Evolutionary conservation across 1,284 basidiomycete species (phyloP), one percentile per base, ranked within the genome.

Genomic region (Ceratorhiza oryzae-sativae): DNA sequence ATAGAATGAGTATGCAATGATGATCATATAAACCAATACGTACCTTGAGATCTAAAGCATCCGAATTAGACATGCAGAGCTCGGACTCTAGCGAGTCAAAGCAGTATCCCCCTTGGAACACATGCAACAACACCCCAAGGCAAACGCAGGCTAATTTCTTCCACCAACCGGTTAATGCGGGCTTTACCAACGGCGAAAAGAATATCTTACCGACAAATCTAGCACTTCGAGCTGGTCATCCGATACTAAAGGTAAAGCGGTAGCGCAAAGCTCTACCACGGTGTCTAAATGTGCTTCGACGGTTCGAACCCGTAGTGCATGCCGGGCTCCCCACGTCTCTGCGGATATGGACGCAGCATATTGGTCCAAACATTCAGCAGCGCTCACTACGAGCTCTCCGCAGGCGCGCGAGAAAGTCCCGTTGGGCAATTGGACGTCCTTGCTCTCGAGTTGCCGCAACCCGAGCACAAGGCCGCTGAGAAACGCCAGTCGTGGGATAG

Each of bases 391-490:
- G 30, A 58, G 23, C 42, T 51, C 62, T 34, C 1, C 65, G 56
- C 30, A 45, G 18, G 39, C 51, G 18, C 23, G 30, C 20, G 39
- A 48, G 32, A 53, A 65, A 10, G 20, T 25, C 13, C 48, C 27
- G 3, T 48, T 45, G 9, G 60, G 36, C 10, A 49, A 39, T 25
- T 62, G 67, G 18, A 70, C 41, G 2, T 71, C 51, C 13, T 34
- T 39, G 20, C 65, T 58, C 48, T 65, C 41, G 45, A 73, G 45
- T 32, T 75, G 73, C 12, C 61, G 45, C 39, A 75, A 48, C 10
- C 68, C 74, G 8, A 51, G 53, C n/a, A 75, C 60, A 5, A 75
- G 46, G 5, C 74, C 74, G 23, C 42, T 55, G n/a, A 75, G 48
- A 32, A 75, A 56, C 23, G 68, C 60, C 25, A 75, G 65, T 2